Conservation (phyloP, 2,329 filamentous ascomycete species). For the Colletotrichum paranaense region DNA sequence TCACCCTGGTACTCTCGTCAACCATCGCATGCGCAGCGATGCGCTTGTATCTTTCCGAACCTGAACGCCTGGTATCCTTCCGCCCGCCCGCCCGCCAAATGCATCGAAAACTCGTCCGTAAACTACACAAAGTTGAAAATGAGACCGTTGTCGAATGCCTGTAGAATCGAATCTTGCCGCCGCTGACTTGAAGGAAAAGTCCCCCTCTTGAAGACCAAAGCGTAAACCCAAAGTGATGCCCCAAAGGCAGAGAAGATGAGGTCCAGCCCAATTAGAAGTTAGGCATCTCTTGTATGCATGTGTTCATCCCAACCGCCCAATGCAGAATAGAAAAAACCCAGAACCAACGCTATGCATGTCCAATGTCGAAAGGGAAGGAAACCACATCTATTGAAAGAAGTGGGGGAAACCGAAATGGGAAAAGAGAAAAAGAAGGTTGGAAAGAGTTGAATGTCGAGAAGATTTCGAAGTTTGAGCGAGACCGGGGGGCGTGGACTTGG, state of each 20-base stretch:
- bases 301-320: conserved; percentile 26
- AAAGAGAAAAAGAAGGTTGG: not conserved
- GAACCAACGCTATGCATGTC: conserved; percentile 30
- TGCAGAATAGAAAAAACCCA: conserved; percentile 21
- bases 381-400: not conserved
- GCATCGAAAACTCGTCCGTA: conserved; percentile 19
- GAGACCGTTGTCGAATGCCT: conserved; percentile 26
- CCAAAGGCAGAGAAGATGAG: conserved; percentile 7
- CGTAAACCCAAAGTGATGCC: not conserved
- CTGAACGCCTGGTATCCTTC: conserved; percentile 33
- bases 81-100: conserved; percentile 12
- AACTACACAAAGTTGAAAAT: conserved; percentile 25
- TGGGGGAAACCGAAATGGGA: not conserved
- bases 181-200: not conserved
- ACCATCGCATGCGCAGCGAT: not conserved
- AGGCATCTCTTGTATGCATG: conserved; percentile 29
- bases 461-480: conserved; percentile 20
- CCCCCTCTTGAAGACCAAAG: conserved; percentile 3
- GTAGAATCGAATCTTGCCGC: conserved; percentile 15
- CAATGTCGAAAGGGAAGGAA: conserved; percentile 14
- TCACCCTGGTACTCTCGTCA: conserved; percentile 10
- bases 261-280: conserved; percentile 33
- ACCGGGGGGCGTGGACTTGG: conserved; percentile 8
- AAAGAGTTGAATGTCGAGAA: not conserved
- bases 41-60: conserved; percentile 30